These are phyloP conservation scores for Vigna mungo DNA, from an alignment of 306 rosid genomes.

Conservation along the genomic window DNA sequence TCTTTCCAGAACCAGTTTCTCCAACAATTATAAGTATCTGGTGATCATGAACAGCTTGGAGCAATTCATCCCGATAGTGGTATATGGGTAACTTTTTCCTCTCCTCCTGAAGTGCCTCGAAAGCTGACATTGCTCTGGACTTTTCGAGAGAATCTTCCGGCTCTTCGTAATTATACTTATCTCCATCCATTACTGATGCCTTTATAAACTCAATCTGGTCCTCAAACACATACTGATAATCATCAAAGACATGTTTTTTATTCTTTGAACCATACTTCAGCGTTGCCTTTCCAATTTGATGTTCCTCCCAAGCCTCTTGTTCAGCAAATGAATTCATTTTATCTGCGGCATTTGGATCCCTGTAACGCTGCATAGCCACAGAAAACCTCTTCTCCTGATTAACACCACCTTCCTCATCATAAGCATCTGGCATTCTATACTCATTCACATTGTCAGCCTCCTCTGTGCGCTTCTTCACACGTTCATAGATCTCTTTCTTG, in stretches of 20 bases:
- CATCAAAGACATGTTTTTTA: conserved; percentile 73
- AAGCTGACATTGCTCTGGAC: conserved; percentile 71
- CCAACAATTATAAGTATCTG: conserved; percentile 98
- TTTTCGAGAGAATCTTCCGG: conserved; percentile 62
- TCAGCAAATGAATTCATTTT: conserved; percentile 91
- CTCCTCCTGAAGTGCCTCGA: conserved; percentile 89
- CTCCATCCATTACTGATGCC: conserved; percentile 90
- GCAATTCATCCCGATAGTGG: conserved; percentile 76
- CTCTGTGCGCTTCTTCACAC: conserved; percentile 76
- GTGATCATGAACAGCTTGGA: conserved; percentile 76
- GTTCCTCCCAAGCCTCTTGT: conserved; percentile 99
- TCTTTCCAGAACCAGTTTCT: conserved; percentile 99
- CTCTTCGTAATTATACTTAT: conserved; percentile 66
- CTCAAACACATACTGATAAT: conserved; percentile 93
- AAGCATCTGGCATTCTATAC: conserved; percentile 97
- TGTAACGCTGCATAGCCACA: conserved; percentile 62
- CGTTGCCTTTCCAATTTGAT: conserved; percentile 91
- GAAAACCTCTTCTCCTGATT: conserved; percentile 89
- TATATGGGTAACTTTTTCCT: conserved; percentile 84
- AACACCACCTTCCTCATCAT: conserved; percentile 82
- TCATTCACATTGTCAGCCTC: conserved; percentile 71
- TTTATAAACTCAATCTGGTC: conserved; percentile 96
- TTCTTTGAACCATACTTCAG: conserved; percentile 86
- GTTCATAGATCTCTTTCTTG: conserved; percentile 84
- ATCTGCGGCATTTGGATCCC: conserved; percentile 77